Percentiles rank a stretch among this genome's conserved stretches.
Evolutionary conservation across 2,329 filamentous ascomycete genomes (phyloP).

Genomic region (Penicillium sp.): DNA sequence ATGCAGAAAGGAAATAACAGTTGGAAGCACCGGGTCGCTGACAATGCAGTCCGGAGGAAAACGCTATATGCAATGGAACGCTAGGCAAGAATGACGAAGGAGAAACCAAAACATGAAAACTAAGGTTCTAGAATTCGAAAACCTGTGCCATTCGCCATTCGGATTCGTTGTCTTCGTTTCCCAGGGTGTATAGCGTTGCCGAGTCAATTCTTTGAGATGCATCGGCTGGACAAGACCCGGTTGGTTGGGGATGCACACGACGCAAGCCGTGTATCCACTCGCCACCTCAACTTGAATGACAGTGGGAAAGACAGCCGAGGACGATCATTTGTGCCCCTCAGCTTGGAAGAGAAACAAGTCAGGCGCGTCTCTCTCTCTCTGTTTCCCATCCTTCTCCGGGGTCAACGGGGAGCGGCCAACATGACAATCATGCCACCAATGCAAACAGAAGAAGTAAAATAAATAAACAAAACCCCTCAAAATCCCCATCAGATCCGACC

Average conservation of each 20-base stretch:
- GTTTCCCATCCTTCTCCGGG: not conserved
- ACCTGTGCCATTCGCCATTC: not conserved
- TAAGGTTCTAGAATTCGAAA: not conserved
- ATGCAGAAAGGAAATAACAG: not conserved
- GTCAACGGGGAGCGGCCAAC: not conserved
- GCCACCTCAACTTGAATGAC: not conserved
- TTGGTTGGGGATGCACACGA: not conserved
- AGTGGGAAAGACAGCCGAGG: not conserved
- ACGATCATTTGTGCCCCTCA: not conserved
- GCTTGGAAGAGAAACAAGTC: not conserved
- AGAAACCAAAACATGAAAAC: slow-evolving; percentile 2
- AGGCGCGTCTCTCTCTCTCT: not conserved
- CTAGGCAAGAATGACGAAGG: not conserved
- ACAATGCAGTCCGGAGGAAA: not conserved
- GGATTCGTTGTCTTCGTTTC: not conserved
- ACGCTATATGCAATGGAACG: not conserved
- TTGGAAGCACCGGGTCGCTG: not conserved
- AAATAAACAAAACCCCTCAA: not conserved
- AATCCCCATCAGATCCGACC: not conserved
- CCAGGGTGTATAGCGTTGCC: not conserved
- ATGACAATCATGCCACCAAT: not conserved
- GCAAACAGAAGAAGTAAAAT: not conserved
- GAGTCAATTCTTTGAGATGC: not conserved
- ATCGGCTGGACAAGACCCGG: not conserved
- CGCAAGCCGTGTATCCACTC: not conserved